Evolutionary conservation across 495 filamentous ascomycete genomes (phyloP).

Genomic region (Xylaria venustula): DNA sequence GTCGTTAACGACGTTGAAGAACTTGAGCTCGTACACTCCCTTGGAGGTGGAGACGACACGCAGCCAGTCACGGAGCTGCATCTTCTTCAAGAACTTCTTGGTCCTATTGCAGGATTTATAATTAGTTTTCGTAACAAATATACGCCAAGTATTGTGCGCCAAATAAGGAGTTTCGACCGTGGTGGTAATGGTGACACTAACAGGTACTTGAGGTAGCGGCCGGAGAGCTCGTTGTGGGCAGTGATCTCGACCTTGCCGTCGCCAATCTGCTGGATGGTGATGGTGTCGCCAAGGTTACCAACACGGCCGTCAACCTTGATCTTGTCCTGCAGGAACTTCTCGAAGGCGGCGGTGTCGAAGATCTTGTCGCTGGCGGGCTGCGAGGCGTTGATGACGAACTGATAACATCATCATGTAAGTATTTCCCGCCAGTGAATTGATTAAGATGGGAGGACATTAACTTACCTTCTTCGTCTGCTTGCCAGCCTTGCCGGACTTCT

Average conservation of each 20-base stretch:
- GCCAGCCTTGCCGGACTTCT: conserved; percentile 61
- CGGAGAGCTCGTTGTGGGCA: conserved; percentile 95
- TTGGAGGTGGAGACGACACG: conserved; percentile 95
- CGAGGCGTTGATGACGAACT: conserved; percentile 99
- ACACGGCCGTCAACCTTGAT: conserved; percentile 99
- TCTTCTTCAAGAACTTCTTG: conserved; percentile 99
- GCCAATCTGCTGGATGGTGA: conserved; percentile 83
- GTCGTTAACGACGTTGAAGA: conserved; percentile 99
- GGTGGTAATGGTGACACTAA: conserved; percentile 58
- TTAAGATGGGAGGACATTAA: background rate
- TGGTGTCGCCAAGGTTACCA: conserved; percentile 93
- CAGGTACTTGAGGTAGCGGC: conserved; percentile 99
- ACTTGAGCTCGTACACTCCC: conserved; percentile 98
- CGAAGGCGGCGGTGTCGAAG: conserved; percentile 97
- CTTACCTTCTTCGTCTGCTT: conserved; percentile 66
- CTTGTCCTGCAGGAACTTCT: conserved; percentile 99
- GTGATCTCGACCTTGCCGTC: conserved; percentile 98
- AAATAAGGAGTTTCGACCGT: too few relatives aligned
- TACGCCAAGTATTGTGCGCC: too few relatives aligned
- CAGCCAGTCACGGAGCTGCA: conserved; percentile 99
- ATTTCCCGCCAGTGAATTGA: background rate
- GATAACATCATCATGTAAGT: conserved; percentile 20
- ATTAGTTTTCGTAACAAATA: too few relatives aligned
- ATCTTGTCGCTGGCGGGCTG: conserved; percentile 99
- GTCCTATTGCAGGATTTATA: conserved; percentile 56